Evolutionary conservation across 257 asterid genomes (phyloP), one percentile per base, ranked within the genome.

Genomic region (Dorcoceras hygrometricum): DNA sequence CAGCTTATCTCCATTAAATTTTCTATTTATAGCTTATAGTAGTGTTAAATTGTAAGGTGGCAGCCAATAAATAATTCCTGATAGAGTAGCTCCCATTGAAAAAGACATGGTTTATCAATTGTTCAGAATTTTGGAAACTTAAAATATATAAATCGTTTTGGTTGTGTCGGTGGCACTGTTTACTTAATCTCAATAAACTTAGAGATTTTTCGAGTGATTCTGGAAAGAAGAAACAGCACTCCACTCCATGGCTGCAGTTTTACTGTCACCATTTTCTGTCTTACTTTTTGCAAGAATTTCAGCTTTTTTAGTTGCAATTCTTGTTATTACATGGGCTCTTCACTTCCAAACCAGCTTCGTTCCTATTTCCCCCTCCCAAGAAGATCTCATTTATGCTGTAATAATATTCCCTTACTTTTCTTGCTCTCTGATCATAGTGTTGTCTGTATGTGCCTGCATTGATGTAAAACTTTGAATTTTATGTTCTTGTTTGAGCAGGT

Each of bases 241-340:
- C 18, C 27, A 54, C 39, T 20, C 75, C 63, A 90, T 90, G 96
- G 84, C 79, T 63, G 50, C 70, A 53, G 23, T 66, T 27, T 67
- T 76, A 46, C 56, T 77, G 72, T 67, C 87, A 50, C 71, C 81
- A 59, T 43, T 73, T 56, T 59, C 78, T 23, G 58, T 76, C 3
- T 74, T 86, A 11, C 50, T 88, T 8, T 77, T 83, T 18, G 95
- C 96, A 24, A 86, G 96, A 79, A 8, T 91, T 4, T 86, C 88
- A 65, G 94, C 82, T 68, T 80, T 54, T 75, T 48, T 65, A 34
- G 96, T 86, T 73, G 96, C 96, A 55, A 1, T 82, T 72, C 95
- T 88, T 76, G 95, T 91, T 1, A 59, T 81, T 65, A 71, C 67
- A 43, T 91, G 97, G 97, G 85, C 94, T 56, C 70, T 91, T 59